phyloP scores from a whole-genome alignment of 345 rosid genomes.

The Eucalyptus tenuipes region DNA sequence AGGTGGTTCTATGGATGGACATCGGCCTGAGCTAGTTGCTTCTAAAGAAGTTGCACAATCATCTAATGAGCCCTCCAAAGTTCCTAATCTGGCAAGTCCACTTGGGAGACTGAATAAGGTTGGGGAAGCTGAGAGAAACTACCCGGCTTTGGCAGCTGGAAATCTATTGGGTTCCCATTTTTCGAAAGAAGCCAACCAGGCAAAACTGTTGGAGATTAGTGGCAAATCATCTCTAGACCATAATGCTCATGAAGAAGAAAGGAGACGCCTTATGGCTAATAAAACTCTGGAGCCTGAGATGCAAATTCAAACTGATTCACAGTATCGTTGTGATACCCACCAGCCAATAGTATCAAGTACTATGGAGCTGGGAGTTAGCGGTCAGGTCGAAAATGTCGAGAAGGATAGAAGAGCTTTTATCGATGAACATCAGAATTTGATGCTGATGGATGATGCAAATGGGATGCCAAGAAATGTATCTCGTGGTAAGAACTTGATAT shows the following conservation, averaged over 20 bases:
- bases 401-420: constrained; percentile 4
- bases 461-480: background rate
- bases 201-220: constrained; percentile 29
- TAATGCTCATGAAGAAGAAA: constrained; percentile 25
- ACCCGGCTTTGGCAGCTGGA: constrained; percentile 28
- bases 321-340: constrained; percentile 3
- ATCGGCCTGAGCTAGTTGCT: background rate
- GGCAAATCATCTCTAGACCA: constrained; percentile 9
- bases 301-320: constrained; percentile 38
- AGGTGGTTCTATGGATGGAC: background rate
- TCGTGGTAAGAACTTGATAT: constrained; percentile 2
- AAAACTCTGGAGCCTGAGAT: constrained; percentile 31
- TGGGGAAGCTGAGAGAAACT: constrained; percentile 17
- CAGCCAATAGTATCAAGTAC: constrained; percentile 27
- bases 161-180: constrained; percentile 35
- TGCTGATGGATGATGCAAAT: constrained; percentile 4
- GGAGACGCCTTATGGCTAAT: constrained; percentile 26
- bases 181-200: constrained; percentile 22
- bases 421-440: background rate
- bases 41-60: background rate
- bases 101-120: constrained; percentile 36
- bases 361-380: constrained; percentile 10
- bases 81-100: constrained; percentile 26
- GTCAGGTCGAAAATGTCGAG: constrained; percentile 11
- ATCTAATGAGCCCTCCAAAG: constrained; percentile 23